phyloP scores from a whole-genome alignment of 306 rosid species.

The Geum urbanum region DNA sequence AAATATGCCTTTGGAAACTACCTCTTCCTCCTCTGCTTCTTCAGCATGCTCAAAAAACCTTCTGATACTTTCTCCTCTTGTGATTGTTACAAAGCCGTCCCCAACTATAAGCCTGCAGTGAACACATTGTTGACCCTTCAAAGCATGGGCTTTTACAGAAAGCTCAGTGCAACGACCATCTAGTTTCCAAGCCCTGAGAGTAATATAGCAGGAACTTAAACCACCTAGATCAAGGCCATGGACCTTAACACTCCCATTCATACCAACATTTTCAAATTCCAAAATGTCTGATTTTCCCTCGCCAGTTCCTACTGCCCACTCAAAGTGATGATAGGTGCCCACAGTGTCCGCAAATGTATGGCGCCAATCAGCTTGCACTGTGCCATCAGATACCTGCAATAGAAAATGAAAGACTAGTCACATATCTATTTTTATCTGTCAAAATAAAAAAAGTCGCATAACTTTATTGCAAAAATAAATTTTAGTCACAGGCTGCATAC shows the following conservation, averaged over 20 bases:
- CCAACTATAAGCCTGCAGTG: constrained; percentile 91
- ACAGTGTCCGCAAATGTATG: constrained; percentile 79
- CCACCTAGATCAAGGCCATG: constrained; percentile 80
- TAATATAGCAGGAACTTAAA: constrained; percentile 76
- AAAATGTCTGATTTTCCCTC: constrained; percentile 95
- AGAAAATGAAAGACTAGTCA: constrained; percentile 18
- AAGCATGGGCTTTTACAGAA: constrained; percentile 91
- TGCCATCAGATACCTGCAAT: constrained; percentile 75
- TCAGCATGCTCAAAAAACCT: constrained; percentile 98
- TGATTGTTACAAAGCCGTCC: constrained; percentile 82
- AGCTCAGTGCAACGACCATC: constrained; percentile 91
- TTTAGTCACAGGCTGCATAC: constrained; percentile 1
- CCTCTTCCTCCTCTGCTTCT: constrained; percentile 99
- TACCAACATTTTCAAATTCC: constrained; percentile 92
- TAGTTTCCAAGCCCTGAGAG: constrained; percentile 90
- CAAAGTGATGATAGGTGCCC: constrained; percentile 87
- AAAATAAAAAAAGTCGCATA: background rate
- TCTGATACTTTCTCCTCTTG: constrained; percentile 87
- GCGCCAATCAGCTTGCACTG: constrained; percentile 86
- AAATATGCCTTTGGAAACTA: constrained; percentile 38
- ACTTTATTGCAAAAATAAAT: background rate
- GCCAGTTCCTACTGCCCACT: constrained; percentile 97
- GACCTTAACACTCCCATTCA: constrained; percentile 69
- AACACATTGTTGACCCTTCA: constrained; percentile 90
- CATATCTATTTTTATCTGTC: constrained; percentile 18